A percentile compares a stretch with the other conserved stretches of the same genome.
phyloP scores from a whole-genome alignment of 176 grass and related monocot genomes.

The Avena eriantha region DNA sequence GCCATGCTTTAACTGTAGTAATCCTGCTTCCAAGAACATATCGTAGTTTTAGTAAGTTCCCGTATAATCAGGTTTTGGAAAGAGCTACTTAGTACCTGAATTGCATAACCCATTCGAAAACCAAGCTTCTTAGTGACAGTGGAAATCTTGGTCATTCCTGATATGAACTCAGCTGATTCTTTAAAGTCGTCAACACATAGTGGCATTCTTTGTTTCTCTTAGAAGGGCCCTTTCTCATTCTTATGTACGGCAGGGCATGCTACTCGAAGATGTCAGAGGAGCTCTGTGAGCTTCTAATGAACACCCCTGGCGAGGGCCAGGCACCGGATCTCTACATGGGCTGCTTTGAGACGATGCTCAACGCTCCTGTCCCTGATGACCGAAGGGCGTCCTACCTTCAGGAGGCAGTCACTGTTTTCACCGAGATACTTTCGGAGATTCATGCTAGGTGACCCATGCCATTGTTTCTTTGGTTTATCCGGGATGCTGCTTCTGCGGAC shows the following conservation, averaged over 20 bases:
- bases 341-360: slow-evolving; percentile 77
- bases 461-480: background rate
- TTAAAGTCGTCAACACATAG: background rate
- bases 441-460: slow-evolving; percentile 18
- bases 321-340: slow-evolving; percentile 56
- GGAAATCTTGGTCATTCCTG: background rate
- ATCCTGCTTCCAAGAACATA: slow-evolving; percentile 18
- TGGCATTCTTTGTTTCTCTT: background rate
- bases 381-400: slow-evolving; percentile 54
- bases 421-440: slow-evolving; percentile 58
- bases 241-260: slow-evolving; percentile 59
- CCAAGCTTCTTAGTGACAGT: slow-evolving; percentile 9
- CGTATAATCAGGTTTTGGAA: slow-evolving; percentile 2
- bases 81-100: background rate
- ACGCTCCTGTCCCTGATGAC: slow-evolving; percentile 64
- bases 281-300: slow-evolving; percentile 62
- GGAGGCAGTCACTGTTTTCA: slow-evolving; percentile 71
- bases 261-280: slow-evolving; percentile 90
- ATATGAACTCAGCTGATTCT: background rate
- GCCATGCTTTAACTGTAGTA: background rate
- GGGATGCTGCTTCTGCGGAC: background rate
- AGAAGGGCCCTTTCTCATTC: background rate
- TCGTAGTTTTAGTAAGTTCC: background rate
- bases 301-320: slow-evolving; percentile 41
- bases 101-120: background rate